Percentiles rank a stretch among this genome's conserved stretches.
Evolutionary conservation across 192 early-diverging fungal genomes (phyloP).

Genomic region (Coemansia sp.): DNA sequence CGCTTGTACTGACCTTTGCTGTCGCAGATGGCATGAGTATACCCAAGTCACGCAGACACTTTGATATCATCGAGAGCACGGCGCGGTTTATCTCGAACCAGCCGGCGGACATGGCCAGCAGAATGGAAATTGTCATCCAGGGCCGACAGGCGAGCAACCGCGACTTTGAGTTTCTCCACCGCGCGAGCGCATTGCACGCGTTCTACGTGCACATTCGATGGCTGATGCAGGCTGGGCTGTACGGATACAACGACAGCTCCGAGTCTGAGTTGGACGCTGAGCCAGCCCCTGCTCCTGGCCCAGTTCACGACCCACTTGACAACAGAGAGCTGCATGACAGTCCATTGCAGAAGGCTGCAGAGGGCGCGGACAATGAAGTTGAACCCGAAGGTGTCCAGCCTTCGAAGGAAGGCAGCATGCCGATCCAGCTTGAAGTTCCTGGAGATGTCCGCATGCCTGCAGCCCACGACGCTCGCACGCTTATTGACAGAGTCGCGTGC

Average conservation of each 20-base stretch:
- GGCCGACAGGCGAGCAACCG: slow-evolving; percentile 71
- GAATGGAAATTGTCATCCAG: slow-evolving; percentile 70
- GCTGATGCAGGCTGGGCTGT: slow-evolving; percentile 61
- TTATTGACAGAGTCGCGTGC: slow-evolving; percentile 27
- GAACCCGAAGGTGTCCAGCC: no score
- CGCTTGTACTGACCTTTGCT: slow-evolving; percentile 11
- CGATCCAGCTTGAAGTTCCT: background rate
- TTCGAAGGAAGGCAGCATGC: background rate
- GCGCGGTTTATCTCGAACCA: slow-evolving; percentile 63
- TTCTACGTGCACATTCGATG: slow-evolving; percentile 69
- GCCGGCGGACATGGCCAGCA: slow-evolving; percentile 45
- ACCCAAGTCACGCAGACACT: slow-evolving; percentile 58
- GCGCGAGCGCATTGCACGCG: slow-evolving; percentile 55
- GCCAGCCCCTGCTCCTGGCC: background rate
- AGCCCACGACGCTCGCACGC: background rate
- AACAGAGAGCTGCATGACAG: background rate
- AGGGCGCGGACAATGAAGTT: background rate
- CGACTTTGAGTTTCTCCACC: slow-evolving; percentile 68
- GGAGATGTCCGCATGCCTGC: slow-evolving; percentile 10
- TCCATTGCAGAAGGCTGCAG: background rate
- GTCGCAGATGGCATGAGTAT: slow-evolving; percentile 18
- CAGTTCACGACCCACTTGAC: background rate
- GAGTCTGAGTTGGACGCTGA: slow-evolving; percentile 15
- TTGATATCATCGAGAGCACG: slow-evolving; percentile 68
- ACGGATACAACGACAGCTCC: slow-evolving; percentile 41